Conservation (phyloP, 2,329 filamentous ascomycete species). For the Coniosporium tulheliwenetii region DNA sequence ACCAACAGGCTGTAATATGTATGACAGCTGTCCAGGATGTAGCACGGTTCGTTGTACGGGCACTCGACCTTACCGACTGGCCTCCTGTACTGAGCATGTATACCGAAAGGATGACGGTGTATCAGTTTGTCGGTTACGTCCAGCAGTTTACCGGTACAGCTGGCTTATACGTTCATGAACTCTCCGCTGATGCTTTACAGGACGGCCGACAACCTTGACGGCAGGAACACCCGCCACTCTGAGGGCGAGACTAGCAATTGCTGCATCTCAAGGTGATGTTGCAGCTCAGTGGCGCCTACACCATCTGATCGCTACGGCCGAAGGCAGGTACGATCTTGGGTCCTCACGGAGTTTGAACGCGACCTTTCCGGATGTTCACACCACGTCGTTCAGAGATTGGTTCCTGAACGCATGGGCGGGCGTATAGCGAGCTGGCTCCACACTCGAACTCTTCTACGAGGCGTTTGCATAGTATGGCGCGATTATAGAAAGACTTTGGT, state of each 20-base stretch:
- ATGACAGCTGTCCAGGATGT: constrained; percentile 58
- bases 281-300: constrained; percentile 30
- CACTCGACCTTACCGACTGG: constrained; percentile 51
- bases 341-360: constrained; percentile 41
- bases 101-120: constrained; percentile 48
- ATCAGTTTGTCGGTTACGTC: constrained; percentile 42
- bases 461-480: too few species aligned
- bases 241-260: constrained; percentile 32
- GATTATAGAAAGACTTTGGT: too few species aligned
- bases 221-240: constrained; percentile 7
- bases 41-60: constrained; percentile 53
- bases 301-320: constrained; percentile 50
- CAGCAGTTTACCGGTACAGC: constrained; percentile 28
- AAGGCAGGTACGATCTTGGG: constrained; percentile 51
- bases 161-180: background rate
- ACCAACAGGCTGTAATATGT: constrained; percentile 38
- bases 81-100: constrained; percentile 52
- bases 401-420: constrained; percentile 8
- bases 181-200: background rate
- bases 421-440: too few species aligned
- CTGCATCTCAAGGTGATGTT: constrained; percentile 31
- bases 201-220: background rate
- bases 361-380: constrained; percentile 19
- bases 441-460: too few species aligned
- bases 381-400: constrained; percentile 22